Percentiles rank a stretch among this genome's conserved stretches.
These are phyloP conservation scores for Chrysoporthe puriensis DNA, from an alignment of 2,329 filamentous ascomycete genomes.

Conservation along the genomic window DNA sequence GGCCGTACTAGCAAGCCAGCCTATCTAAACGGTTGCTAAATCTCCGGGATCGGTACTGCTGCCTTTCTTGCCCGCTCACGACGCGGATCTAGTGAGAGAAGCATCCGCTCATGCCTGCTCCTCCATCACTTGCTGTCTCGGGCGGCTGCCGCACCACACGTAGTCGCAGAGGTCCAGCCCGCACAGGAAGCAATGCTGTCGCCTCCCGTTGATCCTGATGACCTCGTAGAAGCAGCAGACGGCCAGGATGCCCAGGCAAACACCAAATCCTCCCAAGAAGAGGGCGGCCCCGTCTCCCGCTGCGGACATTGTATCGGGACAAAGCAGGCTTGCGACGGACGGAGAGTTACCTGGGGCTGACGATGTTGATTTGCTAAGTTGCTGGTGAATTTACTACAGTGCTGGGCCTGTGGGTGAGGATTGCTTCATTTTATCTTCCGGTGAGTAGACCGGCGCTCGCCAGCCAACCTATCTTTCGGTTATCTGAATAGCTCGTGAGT, in stretches of 20 bases:
- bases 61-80: neutral
- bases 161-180: constrained; percentile 17
- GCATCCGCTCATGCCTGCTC: neutral
- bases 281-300: constrained; percentile 16
- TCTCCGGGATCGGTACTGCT: neutral
- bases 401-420: too few relatives aligned
- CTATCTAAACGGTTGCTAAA: too few relatives aligned
- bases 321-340: neutral
- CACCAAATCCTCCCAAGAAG: constrained; percentile 19
- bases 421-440: neutral
- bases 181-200: constrained; percentile 19
- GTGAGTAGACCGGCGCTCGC: neutral
- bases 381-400: neutral
- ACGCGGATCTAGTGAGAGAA: neutral
- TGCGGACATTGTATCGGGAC: constrained; percentile 1
- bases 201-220: neutral
- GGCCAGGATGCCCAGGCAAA: constrained; percentile 7
- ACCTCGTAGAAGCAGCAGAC: constrained; percentile 13
- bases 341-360: neutral
- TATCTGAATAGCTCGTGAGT: neutral
- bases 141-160: constrained; percentile 12
- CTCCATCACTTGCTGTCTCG: neutral
- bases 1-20: too few relatives aligned
- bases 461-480: neutral
- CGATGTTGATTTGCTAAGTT: neutral